These are phyloP conservation scores for Serendipita indica DNA, from an alignment of 768 basidiomycete genomes.

Conservation along the genomic window DNA sequence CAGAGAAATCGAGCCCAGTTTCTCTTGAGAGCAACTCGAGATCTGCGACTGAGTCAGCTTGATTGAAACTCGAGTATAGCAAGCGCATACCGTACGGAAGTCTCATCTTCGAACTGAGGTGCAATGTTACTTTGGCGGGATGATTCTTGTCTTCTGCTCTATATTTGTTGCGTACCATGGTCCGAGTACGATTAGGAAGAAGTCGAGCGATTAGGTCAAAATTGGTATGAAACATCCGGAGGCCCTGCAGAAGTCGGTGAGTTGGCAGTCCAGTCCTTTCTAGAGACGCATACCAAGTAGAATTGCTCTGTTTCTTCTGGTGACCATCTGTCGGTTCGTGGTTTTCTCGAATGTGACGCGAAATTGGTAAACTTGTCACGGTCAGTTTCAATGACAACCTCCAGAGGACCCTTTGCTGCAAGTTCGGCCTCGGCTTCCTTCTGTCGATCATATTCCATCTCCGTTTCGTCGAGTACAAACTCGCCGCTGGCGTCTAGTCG, in stretches of 20 bases:
- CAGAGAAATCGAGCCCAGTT: background rate
- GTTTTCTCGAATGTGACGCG: slow-evolving; percentile 63
- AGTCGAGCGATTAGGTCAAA: slow-evolving; percentile 83
- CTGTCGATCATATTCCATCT: slow-evolving; percentile 60
- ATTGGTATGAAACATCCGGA: slow-evolving; percentile 27
- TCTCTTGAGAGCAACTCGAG: background rate
- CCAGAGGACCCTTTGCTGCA: slow-evolving; percentile 24
- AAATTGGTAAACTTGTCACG: slow-evolving; percentile 77
- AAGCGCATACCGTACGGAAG: slow-evolving; percentile 52
- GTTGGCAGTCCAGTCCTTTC: background rate
- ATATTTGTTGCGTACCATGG: slow-evolving; percentile 87
- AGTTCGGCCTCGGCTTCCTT: slow-evolving; percentile 54
- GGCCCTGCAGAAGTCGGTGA: background rate
- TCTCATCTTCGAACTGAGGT: slow-evolving; percentile 45
- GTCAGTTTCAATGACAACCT: slow-evolving; percentile 56
- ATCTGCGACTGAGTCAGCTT: background rate
- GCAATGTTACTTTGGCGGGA: slow-evolving; percentile 55
- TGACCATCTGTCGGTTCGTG: slow-evolving; percentile 74
- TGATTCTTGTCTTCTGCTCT: slow-evolving; percentile 79
- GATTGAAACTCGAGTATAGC: background rate
- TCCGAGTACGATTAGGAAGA: slow-evolving; percentile 70
- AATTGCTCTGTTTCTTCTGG: slow-evolving; percentile 82
- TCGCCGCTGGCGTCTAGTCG: slow-evolving; percentile 78
- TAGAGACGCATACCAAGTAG: slow-evolving; percentile 47
- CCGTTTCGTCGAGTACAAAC: slow-evolving; percentile 75